Evolutionary conservation across 2,329 filamentous ascomycete genomes (phyloP).

Genomic region (Xylariales sp.): DNA sequence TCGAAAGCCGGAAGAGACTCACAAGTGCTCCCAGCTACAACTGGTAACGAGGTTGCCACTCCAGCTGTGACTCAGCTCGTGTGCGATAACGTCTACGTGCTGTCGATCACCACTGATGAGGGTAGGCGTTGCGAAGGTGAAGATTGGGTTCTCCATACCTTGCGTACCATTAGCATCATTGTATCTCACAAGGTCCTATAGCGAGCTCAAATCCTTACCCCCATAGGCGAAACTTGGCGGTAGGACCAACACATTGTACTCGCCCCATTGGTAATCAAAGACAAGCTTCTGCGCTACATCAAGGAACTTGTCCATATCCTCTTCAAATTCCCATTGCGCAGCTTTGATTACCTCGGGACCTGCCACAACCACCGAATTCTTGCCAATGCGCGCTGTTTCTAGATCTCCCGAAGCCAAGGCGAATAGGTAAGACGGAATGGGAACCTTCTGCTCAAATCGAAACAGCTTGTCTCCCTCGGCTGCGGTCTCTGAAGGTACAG

Average conservation of each 20-base stretch:
- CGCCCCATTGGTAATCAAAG: slow-evolving; percentile 88
- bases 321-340: slow-evolving; percentile 87
- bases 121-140: slow-evolving; percentile 91
- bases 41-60: slow-evolving; percentile 81
- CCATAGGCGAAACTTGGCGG: slow-evolving; percentile 89
- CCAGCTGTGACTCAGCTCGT: slow-evolving; percentile 67
- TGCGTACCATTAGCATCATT: neutral
- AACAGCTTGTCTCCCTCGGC: slow-evolving; percentile 62
- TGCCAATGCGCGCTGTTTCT: slow-evolving; percentile 78
- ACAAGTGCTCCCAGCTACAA: slow-evolving; percentile 78
- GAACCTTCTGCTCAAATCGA: slow-evolving; percentile 82
- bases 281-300: slow-evolving; percentile 76
- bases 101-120: slow-evolving; percentile 87
- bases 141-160: slow-evolving; percentile 89
- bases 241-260: slow-evolving; percentile 89
- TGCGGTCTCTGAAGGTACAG: slow-evolving; percentile 40
- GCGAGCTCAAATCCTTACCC: slow-evolving; percentile 42
- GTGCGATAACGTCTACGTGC: slow-evolving; percentile 94
- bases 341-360: slow-evolving; percentile 80
- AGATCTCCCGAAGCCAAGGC: slow-evolving; percentile 87
- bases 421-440: slow-evolving; percentile 92
- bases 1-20: slow-evolving; percentile 24
- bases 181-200: slow-evolving; percentile 10
- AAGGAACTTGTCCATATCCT: slow-evolving; percentile 88
- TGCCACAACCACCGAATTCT: slow-evolving; percentile 77